These are phyloP conservation scores for Exophiala oligosperma DNA, from an alignment of 2,329 filamentous ascomycete species.

Conservation along the genomic window DNA sequence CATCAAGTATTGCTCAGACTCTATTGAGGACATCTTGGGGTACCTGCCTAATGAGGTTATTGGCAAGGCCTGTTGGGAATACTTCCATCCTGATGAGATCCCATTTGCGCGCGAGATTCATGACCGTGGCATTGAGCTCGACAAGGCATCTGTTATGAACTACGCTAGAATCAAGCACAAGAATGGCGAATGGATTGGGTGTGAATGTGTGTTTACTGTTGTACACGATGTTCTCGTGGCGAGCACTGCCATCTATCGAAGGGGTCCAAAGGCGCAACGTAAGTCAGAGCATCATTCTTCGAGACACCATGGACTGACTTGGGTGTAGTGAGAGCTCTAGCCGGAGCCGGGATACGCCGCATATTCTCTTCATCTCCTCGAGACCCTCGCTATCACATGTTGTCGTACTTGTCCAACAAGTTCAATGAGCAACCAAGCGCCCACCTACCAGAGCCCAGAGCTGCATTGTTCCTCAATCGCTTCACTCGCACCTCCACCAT, in stretches of 20 bases:
- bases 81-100: conserved; percentile 80
- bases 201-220: conserved; percentile 86
- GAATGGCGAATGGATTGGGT: conserved; percentile 71
- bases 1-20: conserved; percentile 81
- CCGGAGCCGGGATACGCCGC: conserved; percentile 75
- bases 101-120: conserved; percentile 73
- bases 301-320: conserved; percentile 22
- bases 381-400: conserved; percentile 86
- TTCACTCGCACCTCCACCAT: conserved; percentile 80
- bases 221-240: conserved; percentile 87
- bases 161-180: conserved; percentile 72
- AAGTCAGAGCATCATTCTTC: conserved; percentile 40
- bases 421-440: conserved; percentile 56
- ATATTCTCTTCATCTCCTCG: conserved; percentile 78
- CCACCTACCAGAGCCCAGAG: conserved; percentile 72
- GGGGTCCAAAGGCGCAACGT: conserved; percentile 72
- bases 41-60: conserved; percentile 75
- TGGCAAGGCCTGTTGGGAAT: conserved; percentile 78
- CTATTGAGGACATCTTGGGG: conserved; percentile 78
- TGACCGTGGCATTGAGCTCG: conserved; percentile 69
- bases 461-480: conserved; percentile 80
- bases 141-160: conserved; percentile 81
- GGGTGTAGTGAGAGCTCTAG: conserved; percentile 66
- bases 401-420: conserved; percentile 79
- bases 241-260: conserved; percentile 75